Percentiles rank a stretch among this genome's conserved stretches.
Evolutionary conservation across 2,329 filamentous ascomycete species (phyloP).

Genomic region (Taxawa tesnikishii): DNA sequence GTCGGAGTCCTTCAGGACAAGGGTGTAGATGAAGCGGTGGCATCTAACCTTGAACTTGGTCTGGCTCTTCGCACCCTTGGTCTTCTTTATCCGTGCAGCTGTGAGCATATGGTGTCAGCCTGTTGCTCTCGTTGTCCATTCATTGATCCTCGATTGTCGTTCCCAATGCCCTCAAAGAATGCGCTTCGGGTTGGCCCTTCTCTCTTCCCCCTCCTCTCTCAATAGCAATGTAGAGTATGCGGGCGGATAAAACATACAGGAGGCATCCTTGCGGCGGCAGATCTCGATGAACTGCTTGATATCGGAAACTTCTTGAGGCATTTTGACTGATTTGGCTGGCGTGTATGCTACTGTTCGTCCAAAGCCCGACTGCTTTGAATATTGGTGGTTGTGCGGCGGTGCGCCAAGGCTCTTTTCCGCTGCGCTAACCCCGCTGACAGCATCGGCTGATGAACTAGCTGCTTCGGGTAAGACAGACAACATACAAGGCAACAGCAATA

Average conservation of each 20-base stretch:
- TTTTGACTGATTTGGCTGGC: constrained; percentile 49
- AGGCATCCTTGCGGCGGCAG: constrained; percentile 98
- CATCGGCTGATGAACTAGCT: too few species aligned
- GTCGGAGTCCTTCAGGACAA: constrained; percentile 95
- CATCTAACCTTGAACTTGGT: constrained; percentile 99
- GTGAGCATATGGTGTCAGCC: too few species aligned
- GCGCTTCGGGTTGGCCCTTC: too few species aligned
- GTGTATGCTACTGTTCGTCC: background rate
- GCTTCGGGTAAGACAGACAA: too few species aligned
- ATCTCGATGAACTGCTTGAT: constrained; percentile 99
- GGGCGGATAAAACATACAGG: constrained; percentile 59
- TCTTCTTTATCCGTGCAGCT: constrained; percentile 63
- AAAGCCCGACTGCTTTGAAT: background rate
- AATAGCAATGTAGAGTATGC: too few species aligned
- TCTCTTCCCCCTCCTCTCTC: background rate
- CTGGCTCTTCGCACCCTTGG: constrained; percentile 72
- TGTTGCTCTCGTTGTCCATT: too few species aligned
- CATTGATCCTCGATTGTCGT: too few species aligned
- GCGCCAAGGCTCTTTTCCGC: constrained; percentile 1
- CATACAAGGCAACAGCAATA: too few species aligned
- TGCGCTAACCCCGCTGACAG: too few species aligned
- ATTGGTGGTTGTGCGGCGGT: background rate
- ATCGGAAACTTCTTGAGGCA: constrained; percentile 96
- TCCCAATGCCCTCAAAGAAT: too few species aligned
- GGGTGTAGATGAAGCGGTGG: constrained; percentile 90